These are phyloP conservation scores for Aspergillus awamori DNA, from an alignment of 2,329 filamentous ascomycete genomes.

Conservation along the genomic window DNA sequence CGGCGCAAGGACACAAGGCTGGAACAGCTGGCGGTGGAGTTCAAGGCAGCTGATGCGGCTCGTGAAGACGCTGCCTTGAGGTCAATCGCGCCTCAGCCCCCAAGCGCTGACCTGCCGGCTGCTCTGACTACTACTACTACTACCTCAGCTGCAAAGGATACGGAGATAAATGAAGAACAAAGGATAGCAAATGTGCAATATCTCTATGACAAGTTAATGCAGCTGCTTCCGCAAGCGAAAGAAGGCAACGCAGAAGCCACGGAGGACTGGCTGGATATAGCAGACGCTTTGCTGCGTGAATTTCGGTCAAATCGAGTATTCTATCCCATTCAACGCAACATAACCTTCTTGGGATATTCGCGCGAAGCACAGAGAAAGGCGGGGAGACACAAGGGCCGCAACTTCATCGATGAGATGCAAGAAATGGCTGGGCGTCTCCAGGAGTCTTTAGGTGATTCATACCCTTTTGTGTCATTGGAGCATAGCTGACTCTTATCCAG, in stretches of 20 bases:
- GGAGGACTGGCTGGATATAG: constrained; percentile 62
- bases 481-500: constrained; percentile 24
- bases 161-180: constrained; percentile 36
- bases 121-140: constrained; percentile 24
- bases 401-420: constrained; percentile 47
- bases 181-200: constrained; percentile 48
- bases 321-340: constrained; percentile 57
- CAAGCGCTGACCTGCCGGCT: constrained; percentile 11
- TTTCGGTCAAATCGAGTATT: constrained; percentile 64
- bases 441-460: constrained; percentile 41
- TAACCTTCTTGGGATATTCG: constrained; percentile 55
- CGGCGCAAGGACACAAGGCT: constrained; percentile 41
- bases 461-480: not conserved
- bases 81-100: constrained; percentile 24
- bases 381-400: constrained; percentile 37
- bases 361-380: constrained; percentile 44
- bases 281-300: constrained; percentile 60
- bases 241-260: constrained; percentile 53
- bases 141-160: constrained; percentile 23
- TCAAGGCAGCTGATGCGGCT: constrained; percentile 31
- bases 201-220: constrained; percentile 50
- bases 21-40: constrained; percentile 46
- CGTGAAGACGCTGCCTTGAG: constrained; percentile 19
- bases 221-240: constrained; percentile 53
- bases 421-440: constrained; percentile 50